Evolutionary conservation across 2,329 filamentous ascomycete genomes (phyloP).

Genomic region (Pseudocercospora eumusae): DNA sequence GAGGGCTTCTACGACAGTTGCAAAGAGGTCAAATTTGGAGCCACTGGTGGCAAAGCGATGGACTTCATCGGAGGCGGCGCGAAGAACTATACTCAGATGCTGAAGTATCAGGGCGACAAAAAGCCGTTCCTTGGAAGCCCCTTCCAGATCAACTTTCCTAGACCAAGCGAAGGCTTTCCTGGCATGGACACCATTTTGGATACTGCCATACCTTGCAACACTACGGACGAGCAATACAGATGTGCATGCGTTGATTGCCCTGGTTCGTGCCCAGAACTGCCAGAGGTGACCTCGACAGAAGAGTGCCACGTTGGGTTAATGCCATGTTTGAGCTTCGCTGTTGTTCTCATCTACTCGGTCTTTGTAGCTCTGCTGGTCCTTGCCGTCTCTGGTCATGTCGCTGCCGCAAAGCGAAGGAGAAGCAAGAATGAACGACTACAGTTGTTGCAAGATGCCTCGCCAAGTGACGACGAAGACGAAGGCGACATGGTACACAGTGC

Average conservation of each 20-base stretch:
- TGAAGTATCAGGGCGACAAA: conserved; percentile 92
- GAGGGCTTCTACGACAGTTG: conserved; percentile 92
- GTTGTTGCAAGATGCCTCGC: conserved; percentile 77
- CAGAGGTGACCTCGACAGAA: conserved; percentile 67
- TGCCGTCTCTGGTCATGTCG: conserved; percentile 71
- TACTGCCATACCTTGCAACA: conserved; percentile 82
- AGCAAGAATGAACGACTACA: conserved; percentile 80
- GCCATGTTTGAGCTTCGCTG: conserved; percentile 91
- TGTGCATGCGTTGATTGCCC: conserved; percentile 95
- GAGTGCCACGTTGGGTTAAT: conserved; percentile 81
- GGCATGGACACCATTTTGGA: conserved; percentile 73
- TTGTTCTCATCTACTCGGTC: conserved; percentile 81
- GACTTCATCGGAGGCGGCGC: conserved; percentile 94
- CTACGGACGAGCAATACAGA: conserved; percentile 78
- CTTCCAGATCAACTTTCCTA: conserved; percentile 95
- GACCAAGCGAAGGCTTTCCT: conserved; percentile 60
- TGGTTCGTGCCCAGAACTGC: conserved; percentile 78
- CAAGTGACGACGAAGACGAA: conserved; percentile 92
- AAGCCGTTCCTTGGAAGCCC: conserved; percentile 83
- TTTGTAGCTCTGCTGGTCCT: conserved; percentile 68
- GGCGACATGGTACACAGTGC: conserved; percentile 76
- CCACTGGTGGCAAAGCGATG: conserved; percentile 91
- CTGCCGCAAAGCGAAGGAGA: conserved; percentile 71
- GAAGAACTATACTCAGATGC: conserved; percentile 80
- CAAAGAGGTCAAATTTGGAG: conserved; percentile 97